Base-by-base conservation (phyloP, 805 yeast genomes). In the Kluyveromyces lactis region DNA sequence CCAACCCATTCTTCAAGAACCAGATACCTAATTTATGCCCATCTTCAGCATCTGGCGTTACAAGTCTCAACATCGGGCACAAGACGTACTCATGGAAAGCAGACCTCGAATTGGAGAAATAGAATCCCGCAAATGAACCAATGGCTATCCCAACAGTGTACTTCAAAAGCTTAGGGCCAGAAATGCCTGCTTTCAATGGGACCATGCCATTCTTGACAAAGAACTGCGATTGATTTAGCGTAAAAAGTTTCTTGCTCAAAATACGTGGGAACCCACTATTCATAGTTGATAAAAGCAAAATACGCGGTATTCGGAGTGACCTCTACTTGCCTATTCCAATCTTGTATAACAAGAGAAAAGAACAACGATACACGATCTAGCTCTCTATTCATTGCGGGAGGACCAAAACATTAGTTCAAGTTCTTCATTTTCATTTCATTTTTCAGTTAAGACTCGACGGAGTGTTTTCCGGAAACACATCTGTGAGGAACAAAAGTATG, bases 1-100 rank as follows among this genome's bases (percentile, higher is more conserved):
- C 59, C 4, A 85, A 47, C 0, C 92, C 92, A 47, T 72, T 66
- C 55, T 79, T 81, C 75, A 87, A 67, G 24, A 73, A 57, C 53
- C 71, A 67, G 27, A 90, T 75, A 6, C 95, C 95, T 24, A 86
- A 59, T 38, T 68, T 69, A 58, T 90, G 97, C 17, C 95, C 92
- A 10, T 72, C 66, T 62, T 90, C 97, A n/a, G 89, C 95, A 56
- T 79, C 85, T 27, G 61, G 61, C 2, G 89, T 78, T 5, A 72
- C 43, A 16, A 68, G 55, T 42, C 97, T 73, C 35, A 85, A 71
- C 9, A 81, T 34, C 1, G 97, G 97, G 63, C 95, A 80, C 39
- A 80, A 63, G 1, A 84, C 68, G 53, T 82, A 85, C 58, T 90
- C 92, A 52, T 87, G 89, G 26, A 85, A 64, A 2, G 85, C 81